Conservation (phyloP, 305 asterid species). For the Fraxinus platypoda region DNA sequence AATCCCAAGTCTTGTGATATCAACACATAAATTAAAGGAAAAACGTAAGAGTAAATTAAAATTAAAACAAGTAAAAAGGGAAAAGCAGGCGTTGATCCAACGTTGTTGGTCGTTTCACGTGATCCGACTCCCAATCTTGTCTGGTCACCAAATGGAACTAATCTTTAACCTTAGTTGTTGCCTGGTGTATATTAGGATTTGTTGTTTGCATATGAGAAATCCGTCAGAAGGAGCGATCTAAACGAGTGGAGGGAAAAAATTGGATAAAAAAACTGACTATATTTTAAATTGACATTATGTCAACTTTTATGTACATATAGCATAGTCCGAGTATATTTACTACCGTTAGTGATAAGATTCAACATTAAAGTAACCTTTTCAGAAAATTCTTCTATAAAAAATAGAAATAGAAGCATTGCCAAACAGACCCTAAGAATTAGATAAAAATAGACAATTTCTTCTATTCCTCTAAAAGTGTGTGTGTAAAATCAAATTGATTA, state of each 20-base stretch:
- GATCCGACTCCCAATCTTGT: slow-evolving; percentile 43
- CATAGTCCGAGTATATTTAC: no score
- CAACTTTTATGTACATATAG: no score
- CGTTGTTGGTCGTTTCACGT: slow-evolving; percentile 46
- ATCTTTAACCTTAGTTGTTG: background rate
- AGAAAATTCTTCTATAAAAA: no score
- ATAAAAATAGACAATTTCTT: no score
- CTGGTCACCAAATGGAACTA: slow-evolving; percentile 7
- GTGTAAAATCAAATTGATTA: background rate
- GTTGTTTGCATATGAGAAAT: no score
- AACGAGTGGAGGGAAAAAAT: no score
- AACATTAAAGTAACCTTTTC: no score
- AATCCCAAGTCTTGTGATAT: background rate
- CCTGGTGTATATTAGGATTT: no score
- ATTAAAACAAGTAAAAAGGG: background rate
- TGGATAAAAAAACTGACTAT: no score
- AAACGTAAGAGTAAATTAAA: background rate
- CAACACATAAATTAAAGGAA: background rate
- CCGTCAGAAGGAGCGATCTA: no score
- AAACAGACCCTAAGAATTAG: background rate
- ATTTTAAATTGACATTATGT: no score
- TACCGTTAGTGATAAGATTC: background rate
- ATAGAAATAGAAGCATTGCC: background rate
- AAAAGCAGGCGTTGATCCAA: slow-evolving; percentile 42
- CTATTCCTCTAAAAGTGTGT: no score